Percentiles rank a stretch among this genome's conserved stretches.
These are phyloP conservation scores for Pleodorina starrii DNA, from an alignment of 139 green algal genomes.

Conservation along the genomic window DNA sequence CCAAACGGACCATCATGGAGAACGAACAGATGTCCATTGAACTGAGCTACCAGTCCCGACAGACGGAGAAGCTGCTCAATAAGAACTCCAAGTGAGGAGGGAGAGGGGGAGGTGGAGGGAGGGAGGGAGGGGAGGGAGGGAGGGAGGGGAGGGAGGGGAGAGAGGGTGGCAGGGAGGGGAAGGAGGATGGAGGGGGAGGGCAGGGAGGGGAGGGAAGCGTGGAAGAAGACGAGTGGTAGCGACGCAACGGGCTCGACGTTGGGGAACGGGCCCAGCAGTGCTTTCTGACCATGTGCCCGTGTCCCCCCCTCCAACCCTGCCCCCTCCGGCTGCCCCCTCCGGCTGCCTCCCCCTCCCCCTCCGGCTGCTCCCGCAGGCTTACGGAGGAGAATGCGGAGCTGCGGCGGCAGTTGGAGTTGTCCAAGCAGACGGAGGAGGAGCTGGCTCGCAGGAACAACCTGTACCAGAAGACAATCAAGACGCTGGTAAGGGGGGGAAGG, in stretches of 20 bases:
- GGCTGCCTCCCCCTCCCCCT: too few relatives aligned
- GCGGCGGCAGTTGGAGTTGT: constrained; percentile 69
- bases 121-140: background rate
- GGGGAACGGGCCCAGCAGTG: too few relatives aligned
- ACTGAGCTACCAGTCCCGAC: constrained; percentile 76
- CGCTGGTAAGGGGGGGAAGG: constrained; percentile 42
- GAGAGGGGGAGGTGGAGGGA: background rate
- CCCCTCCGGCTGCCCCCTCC: too few relatives aligned
- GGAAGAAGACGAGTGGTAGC: too few relatives aligned
- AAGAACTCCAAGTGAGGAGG: constrained; percentile 43
- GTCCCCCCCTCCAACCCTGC: too few relatives aligned
- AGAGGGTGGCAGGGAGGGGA: background rate
- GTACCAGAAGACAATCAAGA: constrained; percentile 71
- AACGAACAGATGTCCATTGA: constrained; percentile 88
- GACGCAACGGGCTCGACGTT: too few relatives aligned
- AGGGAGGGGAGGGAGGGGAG: background rate
- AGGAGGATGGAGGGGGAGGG: too few relatives aligned
- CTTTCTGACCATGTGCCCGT: too few relatives aligned
- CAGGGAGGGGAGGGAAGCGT: too few relatives aligned
- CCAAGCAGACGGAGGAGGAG: constrained; percentile 79
- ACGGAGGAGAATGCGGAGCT: constrained; percentile 73
- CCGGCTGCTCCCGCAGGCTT: constrained; percentile 47
- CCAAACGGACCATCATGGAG: constrained; percentile 88
- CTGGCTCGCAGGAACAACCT: constrained; percentile 73
- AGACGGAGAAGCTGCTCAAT: constrained; percentile 75